Evolutionary conservation across 2,329 filamentous ascomycete species (phyloP).

Genomic region (Eutypella sp.): DNA sequence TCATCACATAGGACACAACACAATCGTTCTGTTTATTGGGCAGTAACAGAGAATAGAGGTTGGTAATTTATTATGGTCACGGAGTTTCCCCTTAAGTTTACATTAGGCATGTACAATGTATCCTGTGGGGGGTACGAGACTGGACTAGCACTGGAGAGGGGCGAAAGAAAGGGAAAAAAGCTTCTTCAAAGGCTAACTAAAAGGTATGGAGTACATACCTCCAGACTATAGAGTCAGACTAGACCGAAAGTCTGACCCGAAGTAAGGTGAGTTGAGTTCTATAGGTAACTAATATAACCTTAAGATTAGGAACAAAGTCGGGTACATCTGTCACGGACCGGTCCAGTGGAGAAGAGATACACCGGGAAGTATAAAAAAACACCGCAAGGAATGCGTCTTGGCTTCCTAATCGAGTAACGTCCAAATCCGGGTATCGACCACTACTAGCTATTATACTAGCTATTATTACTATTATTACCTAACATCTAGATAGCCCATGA

Average conservation of each 20-base stretch:
- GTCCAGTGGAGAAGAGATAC: neutral
- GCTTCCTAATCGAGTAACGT: conserved; percentile 7
- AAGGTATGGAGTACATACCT: too few species aligned
- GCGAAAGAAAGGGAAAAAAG: neutral
- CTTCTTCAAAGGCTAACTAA: neutral
- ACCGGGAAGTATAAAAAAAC: neutral
- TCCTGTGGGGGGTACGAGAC: neutral
- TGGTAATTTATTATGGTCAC: too few species aligned
- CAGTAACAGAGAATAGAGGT: too few species aligned
- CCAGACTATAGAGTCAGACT: too few species aligned
- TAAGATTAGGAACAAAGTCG: too few species aligned
- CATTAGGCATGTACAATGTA: neutral
- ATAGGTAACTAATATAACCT: too few species aligned
- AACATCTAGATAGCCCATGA: too few species aligned
- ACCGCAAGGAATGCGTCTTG: conserved; percentile 13
- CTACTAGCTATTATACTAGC: neutral
- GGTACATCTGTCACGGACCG: neutral
- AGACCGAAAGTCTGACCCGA: too few species aligned
- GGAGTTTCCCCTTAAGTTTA: too few species aligned
- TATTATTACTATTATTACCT: neutral
- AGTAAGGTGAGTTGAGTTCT: too few species aligned
- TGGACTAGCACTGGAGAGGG: neutral
- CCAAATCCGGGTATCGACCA: neutral
- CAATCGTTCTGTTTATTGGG: too few species aligned
- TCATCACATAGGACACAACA: too few species aligned